Evolutionary conservation across 108 stramenopile genomes (phyloP).

Genomic region (Nannochloropsis gaditana): DNA sequence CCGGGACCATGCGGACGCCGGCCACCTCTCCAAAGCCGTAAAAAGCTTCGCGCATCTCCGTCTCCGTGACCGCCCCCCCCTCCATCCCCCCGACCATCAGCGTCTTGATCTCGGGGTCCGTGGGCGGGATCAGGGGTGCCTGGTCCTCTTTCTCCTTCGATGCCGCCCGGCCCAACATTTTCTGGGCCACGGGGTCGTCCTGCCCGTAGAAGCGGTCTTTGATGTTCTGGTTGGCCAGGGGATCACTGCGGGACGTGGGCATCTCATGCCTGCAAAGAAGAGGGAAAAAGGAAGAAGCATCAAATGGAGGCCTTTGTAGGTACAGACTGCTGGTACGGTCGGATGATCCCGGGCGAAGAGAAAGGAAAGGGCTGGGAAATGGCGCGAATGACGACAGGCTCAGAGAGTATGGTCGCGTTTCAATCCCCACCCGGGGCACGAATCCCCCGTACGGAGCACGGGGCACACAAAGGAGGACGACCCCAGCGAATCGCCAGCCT

Average conservation of each 20-base stretch:
- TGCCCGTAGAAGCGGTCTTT: constrained; percentile 88
- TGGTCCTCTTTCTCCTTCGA: constrained; percentile 25
- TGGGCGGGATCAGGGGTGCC: constrained; percentile 46
- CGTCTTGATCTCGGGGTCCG: constrained; percentile 63
- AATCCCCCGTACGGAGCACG: neutral
- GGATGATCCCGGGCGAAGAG: neutral
- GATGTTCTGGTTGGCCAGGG: constrained; percentile 81
- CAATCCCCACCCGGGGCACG: neutral
- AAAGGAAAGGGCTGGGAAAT: neutral
- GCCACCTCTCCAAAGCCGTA: constrained; percentile 43
- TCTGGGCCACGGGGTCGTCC: constrained; percentile 80
- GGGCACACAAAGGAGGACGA: neutral
- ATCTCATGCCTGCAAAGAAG: constrained; percentile 73
- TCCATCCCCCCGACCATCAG: constrained; percentile 60
- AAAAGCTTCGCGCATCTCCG: constrained; percentile 38
- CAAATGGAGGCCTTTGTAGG: neutral
- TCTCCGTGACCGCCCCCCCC: neutral
- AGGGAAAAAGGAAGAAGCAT: neutral
- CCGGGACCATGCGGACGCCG: constrained; percentile 31
- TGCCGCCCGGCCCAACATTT: constrained; percentile 56
- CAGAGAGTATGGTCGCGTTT: constrained; percentile 19
- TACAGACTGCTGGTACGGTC: neutral
- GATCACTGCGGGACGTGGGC: constrained; percentile 83
- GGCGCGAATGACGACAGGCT: neutral
- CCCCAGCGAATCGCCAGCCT: constrained; percentile 19